Evolutionary conservation across 306 rosid species (phyloP), one percentile per base, ranked within the genome.

Genomic region (Acacia melanoxylon): DNA sequence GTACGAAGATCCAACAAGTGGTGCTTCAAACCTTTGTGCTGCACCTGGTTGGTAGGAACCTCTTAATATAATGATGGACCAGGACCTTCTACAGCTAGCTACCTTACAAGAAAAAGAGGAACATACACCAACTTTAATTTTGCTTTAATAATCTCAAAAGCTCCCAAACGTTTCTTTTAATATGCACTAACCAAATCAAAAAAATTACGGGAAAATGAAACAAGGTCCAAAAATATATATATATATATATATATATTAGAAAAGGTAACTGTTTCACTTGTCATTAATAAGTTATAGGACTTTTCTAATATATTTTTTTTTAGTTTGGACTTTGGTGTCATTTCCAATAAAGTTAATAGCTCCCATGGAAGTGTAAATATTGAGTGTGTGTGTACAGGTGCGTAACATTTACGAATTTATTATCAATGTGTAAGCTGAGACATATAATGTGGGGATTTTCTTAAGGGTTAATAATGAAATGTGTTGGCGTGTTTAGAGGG

Each of bases 161-260:
- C 44, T 42, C 67, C 46, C 35, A 22, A 62, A 45, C 56, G 15
- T 72, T 52, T 77, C 75, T 20, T 49, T 35, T 80, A 40, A 52
- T 63, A 40, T 81, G 82, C 85, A 81, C 80, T 80, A 82, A 76
- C 77, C 81, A 75, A 48, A 31, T 31, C 3, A 31, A 31, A 2
- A 31, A 31, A 58, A n/a, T 58, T 85, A 82, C 1, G 13, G 1
- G 41, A 37, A 37, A 6, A 37, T 37, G 8, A 37, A 1, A 6
- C 41, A 37, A 37, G 8, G 0, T 6, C 1, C 8, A n/a, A n/a
- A n/a, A n/a, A n/a, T n/a, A n/a, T n/a, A n/a, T n/a, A n/a, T n/a
- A n/a, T n/a, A n/a, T n/a, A n/a, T n/a, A n/a, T n/a, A n/a, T n/a
- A n/a, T n/a, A n/a, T 6, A 37, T 6, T 0, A 37, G 0, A 37